phyloP scores from a whole-genome alignment of 2,329 filamentous ascomycete genomes.

The Blumeriella jaapii region DNA sequence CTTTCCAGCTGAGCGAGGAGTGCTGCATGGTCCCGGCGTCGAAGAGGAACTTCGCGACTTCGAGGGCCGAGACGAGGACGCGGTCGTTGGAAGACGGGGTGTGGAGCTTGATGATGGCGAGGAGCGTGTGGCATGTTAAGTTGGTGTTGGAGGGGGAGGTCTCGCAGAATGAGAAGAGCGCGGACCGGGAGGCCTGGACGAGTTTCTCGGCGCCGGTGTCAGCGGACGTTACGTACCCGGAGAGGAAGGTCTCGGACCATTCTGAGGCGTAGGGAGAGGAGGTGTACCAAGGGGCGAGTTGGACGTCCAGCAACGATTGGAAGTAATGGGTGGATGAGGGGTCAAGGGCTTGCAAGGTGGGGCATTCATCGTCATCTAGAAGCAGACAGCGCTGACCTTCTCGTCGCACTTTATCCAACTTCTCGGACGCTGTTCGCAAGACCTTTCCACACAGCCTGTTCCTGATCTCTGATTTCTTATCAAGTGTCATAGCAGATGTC shows the following conservation, averaged over 20 bases:
- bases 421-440: constrained; percentile 70
- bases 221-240: constrained; percentile 58
- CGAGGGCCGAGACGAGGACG: constrained; percentile 62
- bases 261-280: not conserved
- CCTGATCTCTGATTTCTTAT: constrained; percentile 8
- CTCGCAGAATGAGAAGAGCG: constrained; percentile 44
- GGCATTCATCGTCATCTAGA: constrained; percentile 33
- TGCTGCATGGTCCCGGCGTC: constrained; percentile 43
- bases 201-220: constrained; percentile 70
- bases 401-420: constrained; percentile 73
- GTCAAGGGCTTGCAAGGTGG: constrained; percentile 22
- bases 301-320: not conserved
- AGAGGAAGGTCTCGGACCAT: constrained; percentile 13
- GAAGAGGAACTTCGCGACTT: constrained; percentile 67
- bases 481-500: constrained; percentile 2
- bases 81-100: constrained; percentile 44
- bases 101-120: constrained; percentile 24
- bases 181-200: constrained; percentile 55
- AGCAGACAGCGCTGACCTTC: constrained; percentile 40
- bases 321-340: constrained; percentile 1
- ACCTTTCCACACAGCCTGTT: constrained; percentile 19
- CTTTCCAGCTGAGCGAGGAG: constrained; percentile 31
- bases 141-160: constrained; percentile 21
- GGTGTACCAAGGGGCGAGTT: not conserved
- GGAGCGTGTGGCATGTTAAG: constrained; percentile 30